Evolutionary conservation across 108 stramenopile species (phyloP).

Genomic region (Cyclostephanos tholiformis): DNA sequence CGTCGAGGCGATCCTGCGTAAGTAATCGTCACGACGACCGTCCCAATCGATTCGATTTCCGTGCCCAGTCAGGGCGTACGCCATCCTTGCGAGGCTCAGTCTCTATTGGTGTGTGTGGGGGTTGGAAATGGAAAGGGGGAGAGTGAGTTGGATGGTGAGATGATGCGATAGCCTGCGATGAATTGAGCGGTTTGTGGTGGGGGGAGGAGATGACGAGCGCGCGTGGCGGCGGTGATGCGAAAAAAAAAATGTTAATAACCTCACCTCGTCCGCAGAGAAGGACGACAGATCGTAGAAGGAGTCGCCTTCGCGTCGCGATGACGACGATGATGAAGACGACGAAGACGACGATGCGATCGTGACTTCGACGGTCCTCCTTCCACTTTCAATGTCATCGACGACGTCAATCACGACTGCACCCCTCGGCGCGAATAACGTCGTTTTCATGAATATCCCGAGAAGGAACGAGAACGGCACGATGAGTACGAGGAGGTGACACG

Average conservation of each 20-base stretch:
- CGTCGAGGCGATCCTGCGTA: constrained; percentile 4
- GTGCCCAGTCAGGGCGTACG: constrained; percentile 15
- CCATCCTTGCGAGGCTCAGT: constrained; percentile 24
- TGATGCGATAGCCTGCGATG: too few species aligned
- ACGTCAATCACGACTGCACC: too few species aligned
- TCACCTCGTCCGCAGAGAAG: constrained; percentile 1
- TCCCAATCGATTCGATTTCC: constrained; percentile 38
- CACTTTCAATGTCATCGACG: too few species aligned
- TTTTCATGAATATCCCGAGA: too few species aligned
- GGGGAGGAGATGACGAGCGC: background rate
- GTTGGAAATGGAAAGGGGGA: background rate
- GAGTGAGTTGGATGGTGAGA: too few species aligned
- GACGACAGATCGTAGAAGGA: constrained; percentile 8
- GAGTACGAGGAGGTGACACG: too few species aligned
- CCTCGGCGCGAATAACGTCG: too few species aligned
- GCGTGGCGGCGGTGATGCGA: background rate
- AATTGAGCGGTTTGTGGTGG: too few species aligned
- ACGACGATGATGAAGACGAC: too few species aligned
- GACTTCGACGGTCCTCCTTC: too few species aligned
- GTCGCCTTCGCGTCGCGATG: too few species aligned
- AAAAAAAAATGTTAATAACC: background rate
- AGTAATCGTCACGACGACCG: constrained; percentile 16
- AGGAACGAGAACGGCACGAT: too few species aligned
- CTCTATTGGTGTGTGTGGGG: background rate
- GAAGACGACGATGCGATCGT: constrained; percentile 2